Evolutionary conservation across 1,284 basidiomycete genomes (phyloP).

Genomic region (Pseudozyma thailandica): DNA sequence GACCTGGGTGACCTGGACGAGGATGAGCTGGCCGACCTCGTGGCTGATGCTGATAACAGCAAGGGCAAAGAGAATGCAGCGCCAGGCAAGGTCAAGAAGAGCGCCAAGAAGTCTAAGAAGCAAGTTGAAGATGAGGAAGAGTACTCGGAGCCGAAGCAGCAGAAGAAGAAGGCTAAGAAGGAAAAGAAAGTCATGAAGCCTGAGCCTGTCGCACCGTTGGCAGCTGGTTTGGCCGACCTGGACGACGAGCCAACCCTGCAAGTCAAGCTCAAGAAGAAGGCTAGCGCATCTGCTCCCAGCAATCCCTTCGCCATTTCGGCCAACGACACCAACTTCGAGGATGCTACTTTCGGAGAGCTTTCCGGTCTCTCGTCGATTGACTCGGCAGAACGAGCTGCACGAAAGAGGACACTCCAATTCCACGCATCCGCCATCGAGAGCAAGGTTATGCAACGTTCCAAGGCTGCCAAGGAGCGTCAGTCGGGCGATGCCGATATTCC

Average conservation of each 20-base stretch:
- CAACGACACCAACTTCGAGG: slow-evolving; percentile 23
- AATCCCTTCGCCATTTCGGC: slow-evolving; percentile 41
- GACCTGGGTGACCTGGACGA: slow-evolving; percentile 55
- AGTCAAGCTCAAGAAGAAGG: slow-evolving; percentile 45
- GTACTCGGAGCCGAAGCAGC: slow-evolving; percentile 9
- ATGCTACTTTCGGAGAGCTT: slow-evolving; percentile 61
- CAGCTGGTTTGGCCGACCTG: slow-evolving; percentile 45
- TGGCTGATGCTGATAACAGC: slow-evolving; percentile 46
- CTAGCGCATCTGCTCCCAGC: slow-evolving; percentile 4
- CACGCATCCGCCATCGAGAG: slow-evolving; percentile 58
- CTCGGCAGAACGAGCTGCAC: slow-evolving; percentile 57
- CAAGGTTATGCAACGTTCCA: slow-evolving; percentile 36
- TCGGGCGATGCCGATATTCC: slow-evolving; percentile 66
- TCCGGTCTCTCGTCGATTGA: slow-evolving; percentile 55
- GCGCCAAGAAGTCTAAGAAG: slow-evolving; percentile 21
- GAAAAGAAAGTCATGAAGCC: slow-evolving; percentile 28
- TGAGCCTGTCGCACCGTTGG: slow-evolving; percentile 43
- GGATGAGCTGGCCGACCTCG: slow-evolving; percentile 55
- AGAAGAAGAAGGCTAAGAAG: slow-evolving; percentile 23
- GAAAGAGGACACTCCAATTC: slow-evolving; percentile 61
- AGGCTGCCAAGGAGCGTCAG: slow-evolving; percentile 51
- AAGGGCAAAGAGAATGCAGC: slow-evolving; percentile 51
- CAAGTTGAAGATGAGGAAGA: slow-evolving; percentile 16
- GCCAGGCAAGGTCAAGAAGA: slow-evolving; percentile 17
- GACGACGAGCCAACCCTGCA: slow-evolving; percentile 40